Conservation (phyloP, 2,329 filamentous ascomycete species). For the Xylariales sp. region DNA sequence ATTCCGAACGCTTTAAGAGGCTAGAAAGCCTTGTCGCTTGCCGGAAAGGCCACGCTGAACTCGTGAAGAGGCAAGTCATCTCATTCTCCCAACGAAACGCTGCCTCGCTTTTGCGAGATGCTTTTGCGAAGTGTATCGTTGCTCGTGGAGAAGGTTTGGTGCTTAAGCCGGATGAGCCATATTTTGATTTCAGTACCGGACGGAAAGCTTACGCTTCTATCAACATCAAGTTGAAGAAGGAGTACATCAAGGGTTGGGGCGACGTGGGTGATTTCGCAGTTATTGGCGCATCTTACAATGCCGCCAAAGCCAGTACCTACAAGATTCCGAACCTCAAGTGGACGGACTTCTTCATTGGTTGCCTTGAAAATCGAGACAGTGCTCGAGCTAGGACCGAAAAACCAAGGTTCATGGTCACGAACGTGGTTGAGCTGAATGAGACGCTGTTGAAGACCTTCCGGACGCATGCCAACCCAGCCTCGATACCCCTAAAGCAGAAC, state of each 20-base stretch:
- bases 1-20: slow-evolving; percentile 56
- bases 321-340: slow-evolving; percentile 55
- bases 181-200: slow-evolving; percentile 53
- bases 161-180: slow-evolving; percentile 74
- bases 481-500: slow-evolving; percentile 34
- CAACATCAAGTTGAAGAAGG: slow-evolving; percentile 83
- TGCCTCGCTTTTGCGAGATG: slow-evolving; percentile 50
- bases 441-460: slow-evolving; percentile 48
- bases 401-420: slow-evolving; percentile 64
- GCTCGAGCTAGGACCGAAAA: slow-evolving; percentile 44
- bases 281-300: slow-evolving; percentile 68
- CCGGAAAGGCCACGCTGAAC: slow-evolving; percentile 57
- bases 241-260: slow-evolving; percentile 73
- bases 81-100: slow-evolving; percentile 56
- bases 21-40: slow-evolving; percentile 50
- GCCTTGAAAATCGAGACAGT: slow-evolving; percentile 62
- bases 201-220: slow-evolving; percentile 36
- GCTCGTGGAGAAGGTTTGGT: slow-evolving; percentile 73
- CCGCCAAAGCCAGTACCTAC: slow-evolving; percentile 54
- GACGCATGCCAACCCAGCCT: slow-evolving; percentile 38
- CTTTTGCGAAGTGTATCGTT: slow-evolving; percentile 64
- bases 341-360: slow-evolving; percentile 79
- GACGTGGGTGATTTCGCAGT: slow-evolving; percentile 81
- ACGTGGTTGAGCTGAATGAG: slow-evolving; percentile 53
- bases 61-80: slow-evolving; percentile 63